A percentile compares a stretch with the other conserved stretches of the same genome.
Evolutionary conservation across 768 basidiomycete species (phyloP).

Genomic region (Podaxis sp.): DNA sequence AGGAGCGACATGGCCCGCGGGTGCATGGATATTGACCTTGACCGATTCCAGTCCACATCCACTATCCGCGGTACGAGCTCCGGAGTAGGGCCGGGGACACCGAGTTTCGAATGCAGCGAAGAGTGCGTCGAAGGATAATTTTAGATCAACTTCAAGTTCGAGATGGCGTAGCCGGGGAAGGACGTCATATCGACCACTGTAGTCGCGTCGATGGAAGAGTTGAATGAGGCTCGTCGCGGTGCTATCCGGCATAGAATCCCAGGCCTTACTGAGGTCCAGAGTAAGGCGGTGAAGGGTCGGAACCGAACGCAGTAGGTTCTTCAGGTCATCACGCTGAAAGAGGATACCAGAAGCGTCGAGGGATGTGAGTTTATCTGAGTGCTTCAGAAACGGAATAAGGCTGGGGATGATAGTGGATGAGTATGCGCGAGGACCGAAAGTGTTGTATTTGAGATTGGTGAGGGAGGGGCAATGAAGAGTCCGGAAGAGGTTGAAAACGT

Average conservation of each 20-base stretch:
- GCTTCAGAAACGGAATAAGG: constrained; percentile 6
- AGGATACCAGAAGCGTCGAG: constrained; percentile 12
- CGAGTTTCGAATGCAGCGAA: constrained; percentile 13
- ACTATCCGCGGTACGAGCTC: background rate
- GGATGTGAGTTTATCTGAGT: background rate
- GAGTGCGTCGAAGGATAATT: constrained; percentile 9
- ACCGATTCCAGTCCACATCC: background rate
- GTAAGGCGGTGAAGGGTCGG: constrained; percentile 3
- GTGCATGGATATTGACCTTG: constrained; percentile 10
- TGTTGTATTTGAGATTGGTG: constrained; percentile 9
- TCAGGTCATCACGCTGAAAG: constrained; percentile 11
- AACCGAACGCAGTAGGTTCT: background rate
- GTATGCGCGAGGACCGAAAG: constrained; percentile 9
- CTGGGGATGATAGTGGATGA: constrained; percentile 1
- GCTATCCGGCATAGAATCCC: background rate
- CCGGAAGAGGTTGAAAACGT: background rate
- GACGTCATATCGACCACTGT: constrained; percentile 4
- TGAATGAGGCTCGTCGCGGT: background rate
- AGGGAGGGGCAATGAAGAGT: constrained; percentile 7
- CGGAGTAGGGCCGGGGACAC: background rate
- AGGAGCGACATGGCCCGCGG: constrained; percentile 9
- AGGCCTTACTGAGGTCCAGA: background rate
- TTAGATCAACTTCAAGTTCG: constrained; percentile 11
- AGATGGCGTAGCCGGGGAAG: constrained; percentile 12
- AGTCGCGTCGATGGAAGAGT: constrained; percentile 8